Conservation (phyloP, 2,329 filamentous ascomycete genomes). For the Fusarium circinatum region DNA sequence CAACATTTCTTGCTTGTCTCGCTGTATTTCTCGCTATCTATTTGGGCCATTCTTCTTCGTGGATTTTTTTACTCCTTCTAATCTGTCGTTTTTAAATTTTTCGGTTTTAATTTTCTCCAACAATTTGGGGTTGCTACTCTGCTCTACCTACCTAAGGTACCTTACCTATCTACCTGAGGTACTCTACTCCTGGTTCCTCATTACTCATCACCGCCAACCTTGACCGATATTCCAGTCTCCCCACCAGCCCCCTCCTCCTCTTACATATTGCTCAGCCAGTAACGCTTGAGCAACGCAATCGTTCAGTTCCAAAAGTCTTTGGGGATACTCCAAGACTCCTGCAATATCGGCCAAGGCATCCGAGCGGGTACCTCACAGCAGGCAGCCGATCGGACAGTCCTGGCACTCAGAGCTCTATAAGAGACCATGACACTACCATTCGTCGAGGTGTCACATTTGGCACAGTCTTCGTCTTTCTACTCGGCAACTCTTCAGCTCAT, state of each 20-base stretch:
- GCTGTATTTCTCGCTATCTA: constrained; percentile 15
- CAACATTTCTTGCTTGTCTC: constrained; percentile 27
- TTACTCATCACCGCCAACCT: constrained; percentile 35
- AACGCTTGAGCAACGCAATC: constrained; percentile 27
- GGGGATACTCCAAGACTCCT: constrained; percentile 25
- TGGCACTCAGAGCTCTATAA: constrained; percentile 32
- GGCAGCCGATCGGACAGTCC: constrained; percentile 35
- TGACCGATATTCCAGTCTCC: constrained; percentile 38
- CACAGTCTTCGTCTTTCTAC: constrained; percentile 85
- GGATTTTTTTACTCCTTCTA: constrained; percentile 12
- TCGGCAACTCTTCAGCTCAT: constrained; percentile 81
- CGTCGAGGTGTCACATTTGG: constrained; percentile 77
- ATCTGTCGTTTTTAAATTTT: constrained; percentile 15
- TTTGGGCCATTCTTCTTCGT: constrained; percentile 17
- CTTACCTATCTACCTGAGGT: too few species aligned
- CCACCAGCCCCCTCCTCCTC: constrained; percentile 24
- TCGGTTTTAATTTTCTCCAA: background rate
- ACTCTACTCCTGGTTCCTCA: constrained; percentile 22
- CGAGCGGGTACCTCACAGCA: constrained; percentile 37
- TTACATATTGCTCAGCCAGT: constrained; percentile 30
- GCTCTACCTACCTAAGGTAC: background rate
- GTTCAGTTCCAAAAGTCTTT: constrained; percentile 16
- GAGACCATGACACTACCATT: constrained; percentile 57
- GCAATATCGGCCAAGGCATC: constrained; percentile 32
- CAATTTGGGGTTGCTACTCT: constrained; percentile 15